Evolutionary conservation across 208 protist genomes (phyloP), one percentile per base, ranked within the genome.

Genomic region (Acanthamoeba culbertsoni): DNA sequence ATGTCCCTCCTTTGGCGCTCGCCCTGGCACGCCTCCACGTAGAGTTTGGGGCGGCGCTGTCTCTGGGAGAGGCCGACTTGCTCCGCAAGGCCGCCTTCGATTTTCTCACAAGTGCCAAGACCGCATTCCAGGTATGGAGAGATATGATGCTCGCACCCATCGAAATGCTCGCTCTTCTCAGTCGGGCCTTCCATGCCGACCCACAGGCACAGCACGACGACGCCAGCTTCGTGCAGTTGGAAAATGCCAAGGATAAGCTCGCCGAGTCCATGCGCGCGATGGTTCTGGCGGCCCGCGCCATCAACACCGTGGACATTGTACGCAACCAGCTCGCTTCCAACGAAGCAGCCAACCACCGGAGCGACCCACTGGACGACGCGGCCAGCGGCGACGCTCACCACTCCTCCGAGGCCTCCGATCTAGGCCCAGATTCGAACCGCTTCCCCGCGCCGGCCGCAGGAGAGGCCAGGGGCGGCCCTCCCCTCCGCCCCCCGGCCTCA

Each of bases 261-360:
- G 73, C 73, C 33, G 43, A 86, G n/a, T 33, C 46, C 26, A 48
- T 86, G 43, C 73, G 46, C 26, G 73, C 40, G 26, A 48, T 35
- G 18, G 73, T 86, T 33, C 73, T 86, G 23, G 40, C 73, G 5
- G 73, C 73, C 26, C 73, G 73, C 35, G 40, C 73, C 8, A 86
- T 57, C 26, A 86, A 86, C 73, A 86, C 73, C 2, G 73, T 55
- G n/a, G 73, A 86, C 26, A 86, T 86, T 4, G 73, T 86, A 4
- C 73, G 73, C 26, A 57, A 48, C 55, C 73, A 57, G 40, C 35
- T 86, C 18, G 35, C 40, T 12, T 18, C 43, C 23, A 4, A 71
- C 4, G 42, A 86, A 71, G 73, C 2, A 2, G 3, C 20, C 35
- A 14, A 35, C 35, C 18, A 73, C 35, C 18, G 18, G 3, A 20